Evolutionary conservation across 2,329 filamentous ascomycete species (phyloP).

Genomic region (Trichothecium roseum): DNA sequence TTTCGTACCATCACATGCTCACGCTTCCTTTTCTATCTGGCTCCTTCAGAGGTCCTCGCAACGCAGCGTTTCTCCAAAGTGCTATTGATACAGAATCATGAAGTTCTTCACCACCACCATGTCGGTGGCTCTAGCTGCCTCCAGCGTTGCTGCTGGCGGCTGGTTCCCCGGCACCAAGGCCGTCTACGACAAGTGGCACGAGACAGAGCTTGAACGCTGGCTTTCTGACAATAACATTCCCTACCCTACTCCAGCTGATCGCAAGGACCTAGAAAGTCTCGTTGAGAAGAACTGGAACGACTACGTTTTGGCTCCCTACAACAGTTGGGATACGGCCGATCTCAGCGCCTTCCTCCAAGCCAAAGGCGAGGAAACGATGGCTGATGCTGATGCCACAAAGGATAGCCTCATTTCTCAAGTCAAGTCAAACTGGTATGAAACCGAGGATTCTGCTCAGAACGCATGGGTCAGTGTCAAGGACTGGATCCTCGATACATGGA

Average conservation of each 20-base stretch:
- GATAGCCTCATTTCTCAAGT: conserved; percentile 60
- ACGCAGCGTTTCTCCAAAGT: no score
- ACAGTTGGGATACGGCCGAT: conserved; percentile 62
- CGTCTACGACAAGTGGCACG: conserved; percentile 97
- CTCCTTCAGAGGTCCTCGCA: no score
- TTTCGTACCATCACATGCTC: not conserved
- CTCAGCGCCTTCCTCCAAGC: conserved; percentile 56
- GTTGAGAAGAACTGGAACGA: conserved; percentile 83
- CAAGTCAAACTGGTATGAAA: conserved; percentile 66
- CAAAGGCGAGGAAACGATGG: conserved; percentile 61
- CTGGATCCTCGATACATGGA: conserved; percentile 95
- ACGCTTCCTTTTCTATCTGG: conserved; percentile 1
- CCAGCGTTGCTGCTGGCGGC: conserved; percentile 59
- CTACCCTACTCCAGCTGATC: conserved; percentile 81
- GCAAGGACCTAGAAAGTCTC: conserved; percentile 87
- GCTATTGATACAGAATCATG: conserved; percentile 44
- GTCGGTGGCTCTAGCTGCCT: conserved; percentile 60
- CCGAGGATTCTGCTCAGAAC: conserved; percentile 63
- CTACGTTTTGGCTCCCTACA: conserved; percentile 66
- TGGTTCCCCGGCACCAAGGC: conserved; percentile 72
- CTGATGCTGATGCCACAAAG: conserved; percentile 55
- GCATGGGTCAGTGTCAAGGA: conserved; percentile 66
- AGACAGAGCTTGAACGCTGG: conserved; percentile 96
- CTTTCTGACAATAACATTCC: conserved; percentile 85
- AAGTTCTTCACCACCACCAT: conserved; percentile 64